These are phyloP conservation scores for Allantophomopsis cytisporea DNA, from an alignment of 2,329 filamentous ascomycete species.

Conservation along the genomic window DNA sequence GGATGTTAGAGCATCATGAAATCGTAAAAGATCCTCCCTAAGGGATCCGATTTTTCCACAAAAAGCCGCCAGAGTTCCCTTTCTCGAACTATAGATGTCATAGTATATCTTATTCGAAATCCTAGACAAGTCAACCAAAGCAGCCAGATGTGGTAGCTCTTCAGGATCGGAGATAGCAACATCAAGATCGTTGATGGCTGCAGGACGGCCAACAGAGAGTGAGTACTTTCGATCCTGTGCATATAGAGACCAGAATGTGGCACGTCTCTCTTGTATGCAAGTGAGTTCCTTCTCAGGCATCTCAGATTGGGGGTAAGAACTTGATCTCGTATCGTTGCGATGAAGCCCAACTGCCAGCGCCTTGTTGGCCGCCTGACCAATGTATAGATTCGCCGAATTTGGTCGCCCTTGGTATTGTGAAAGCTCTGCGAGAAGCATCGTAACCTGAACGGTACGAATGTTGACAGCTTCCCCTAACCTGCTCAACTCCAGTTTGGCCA, in stretches of 20 bases:
- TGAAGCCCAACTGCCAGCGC: conserved; percentile 2
- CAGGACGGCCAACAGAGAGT: conserved; percentile 4
- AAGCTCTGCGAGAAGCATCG: conserved; percentile 1
- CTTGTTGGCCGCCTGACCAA: conserved; percentile 2
- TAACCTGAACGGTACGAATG: conserved; percentile 1
- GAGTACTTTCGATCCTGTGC: conserved; percentile 3
- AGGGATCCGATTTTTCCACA: conserved; percentile 3
- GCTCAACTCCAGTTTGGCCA: neutral
- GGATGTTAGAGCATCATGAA: conserved; percentile 1
- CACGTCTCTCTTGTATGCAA: conserved; percentile 1
- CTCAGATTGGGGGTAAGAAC: neutral
- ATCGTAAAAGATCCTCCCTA: conserved; percentile 1
- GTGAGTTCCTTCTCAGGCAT: neutral
- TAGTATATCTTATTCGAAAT: conserved; percentile 3
- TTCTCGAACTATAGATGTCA: conserved; percentile 2
- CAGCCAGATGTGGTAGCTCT: neutral
- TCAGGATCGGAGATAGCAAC: conserved; percentile 2
- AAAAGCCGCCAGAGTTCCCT: conserved; percentile 1
- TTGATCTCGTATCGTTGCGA: neutral
- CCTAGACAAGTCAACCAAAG: conserved; percentile 1
- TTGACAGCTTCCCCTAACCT: conserved; percentile 1
- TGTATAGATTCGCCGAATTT: conserved; percentile 1
- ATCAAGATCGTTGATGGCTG: conserved; percentile 3
- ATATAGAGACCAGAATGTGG: conserved; percentile 3
- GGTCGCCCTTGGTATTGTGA: conserved; percentile 1